Evolutionary conservation across 805 yeast species (phyloP), one percentile per base, ranked within the genome.

Genomic region (Candida argentea): DNA sequence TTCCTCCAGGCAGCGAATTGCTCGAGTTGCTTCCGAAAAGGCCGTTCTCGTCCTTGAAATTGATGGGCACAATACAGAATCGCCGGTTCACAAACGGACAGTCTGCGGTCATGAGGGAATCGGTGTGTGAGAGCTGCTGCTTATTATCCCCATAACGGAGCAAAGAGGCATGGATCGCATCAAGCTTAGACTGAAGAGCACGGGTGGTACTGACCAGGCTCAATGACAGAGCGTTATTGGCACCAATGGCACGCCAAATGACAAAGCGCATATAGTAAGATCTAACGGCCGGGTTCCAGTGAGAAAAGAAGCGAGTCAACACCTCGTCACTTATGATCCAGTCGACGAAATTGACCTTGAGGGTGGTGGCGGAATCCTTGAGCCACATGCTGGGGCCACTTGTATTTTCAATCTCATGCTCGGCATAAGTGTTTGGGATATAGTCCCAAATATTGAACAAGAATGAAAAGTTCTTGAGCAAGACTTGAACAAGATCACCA

Each of bases 241-340:
- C 31, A 34, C 76, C 57, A 46, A 56, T 49, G 24, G 77, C 50
- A 36, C 83, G 67, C 80, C 89, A 84, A 26, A 82, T 63, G 11
- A 84, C 34, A 14, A 84, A 58, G 22, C 86, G 59, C 26, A 70
- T 60, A 47, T 75, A 84, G 42, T 75, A 80, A 4, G 79, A 67
- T 20, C 94, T 59, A 14, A 82, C 75, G 11, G 83, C 50, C 3
- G 94, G 86, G 42, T 75, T 70, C 84, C 93, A 85, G 50, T 85
- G 93, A 21, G 76, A 67, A 42, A 84, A 73, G 35, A 68, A 70
- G 26, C 61, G 55, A 19, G 51, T 51, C 78, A 87, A 82, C 19
- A 58, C 53, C 1, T 44, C 39, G 4, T 56, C 46, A 3, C 70
- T 61, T 5, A 78, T 51, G 19, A 82, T 46, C 76, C 79, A 79